Percentiles rank a stretch among this genome's conserved stretches.
Conservation (phyloP, 2,329 filamentous ascomycete genomes). For the Basipetospora sp. region DNA sequence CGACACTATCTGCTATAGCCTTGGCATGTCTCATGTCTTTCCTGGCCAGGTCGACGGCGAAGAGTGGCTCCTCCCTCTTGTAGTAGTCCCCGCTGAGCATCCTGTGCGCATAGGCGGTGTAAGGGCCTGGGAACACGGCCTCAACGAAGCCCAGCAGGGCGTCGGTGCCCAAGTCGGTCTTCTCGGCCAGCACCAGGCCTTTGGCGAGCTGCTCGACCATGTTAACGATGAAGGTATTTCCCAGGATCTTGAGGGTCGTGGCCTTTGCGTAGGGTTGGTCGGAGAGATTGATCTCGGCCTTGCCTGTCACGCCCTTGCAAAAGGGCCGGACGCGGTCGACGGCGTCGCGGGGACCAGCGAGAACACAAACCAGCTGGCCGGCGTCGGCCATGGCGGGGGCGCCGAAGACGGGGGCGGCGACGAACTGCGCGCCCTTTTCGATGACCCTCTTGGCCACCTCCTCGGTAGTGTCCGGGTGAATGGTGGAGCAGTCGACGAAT, state of each 20-base stretch:
- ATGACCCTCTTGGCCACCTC: constrained; percentile 43
- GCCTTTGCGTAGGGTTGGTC: constrained; percentile 55
- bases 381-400: constrained; percentile 55
- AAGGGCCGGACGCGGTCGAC: constrained; percentile 55
- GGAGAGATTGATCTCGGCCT: constrained; percentile 54
- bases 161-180: constrained; percentile 57
- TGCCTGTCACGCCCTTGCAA: constrained; percentile 57
- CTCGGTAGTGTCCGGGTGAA: constrained; percentile 70
- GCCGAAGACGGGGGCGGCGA: constrained; percentile 58
- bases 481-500: constrained; percentile 75
- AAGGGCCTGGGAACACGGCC: constrained; percentile 59
- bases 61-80: constrained; percentile 62
- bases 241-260: constrained; percentile 62
- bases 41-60: constrained; percentile 64
- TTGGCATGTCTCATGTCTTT: constrained; percentile 71
- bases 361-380: constrained; percentile 57
- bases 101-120: constrained; percentile 57
- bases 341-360: constrained; percentile 47
- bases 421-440: constrained; percentile 52
- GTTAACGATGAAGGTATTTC: constrained; percentile 74
- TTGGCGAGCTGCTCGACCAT: constrained; percentile 71
- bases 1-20: constrained; percentile 47
- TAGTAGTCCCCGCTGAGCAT: constrained; percentile 67
- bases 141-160: constrained; percentile 59
- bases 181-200: constrained; percentile 65